Percentiles rank a stretch among this genome's conserved stretches.
Conservation (phyloP, 345 rosid genomes). For the Angophora floribunda region DNA sequence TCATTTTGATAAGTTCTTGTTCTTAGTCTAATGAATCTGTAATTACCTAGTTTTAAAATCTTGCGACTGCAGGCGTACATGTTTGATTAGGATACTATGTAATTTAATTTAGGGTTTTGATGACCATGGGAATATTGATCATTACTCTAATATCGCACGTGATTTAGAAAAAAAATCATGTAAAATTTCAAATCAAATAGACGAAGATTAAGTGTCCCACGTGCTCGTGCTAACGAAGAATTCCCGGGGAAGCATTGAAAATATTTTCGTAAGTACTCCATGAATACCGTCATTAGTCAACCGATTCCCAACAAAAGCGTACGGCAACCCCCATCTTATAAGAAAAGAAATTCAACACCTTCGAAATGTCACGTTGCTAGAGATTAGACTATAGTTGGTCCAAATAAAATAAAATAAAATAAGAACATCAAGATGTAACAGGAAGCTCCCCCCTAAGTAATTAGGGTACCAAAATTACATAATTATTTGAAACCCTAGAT, state of each 20-base stretch:
- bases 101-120: background rate
- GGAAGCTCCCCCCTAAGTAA: background rate
- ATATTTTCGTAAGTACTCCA: background rate
- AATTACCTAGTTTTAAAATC: background rate
- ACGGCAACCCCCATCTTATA: background rate
- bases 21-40: background rate
- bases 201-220: background rate
- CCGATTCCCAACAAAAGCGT: background rate
- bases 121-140: background rate
- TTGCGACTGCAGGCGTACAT: background rate
- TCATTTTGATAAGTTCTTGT: background rate
- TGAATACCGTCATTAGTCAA: background rate
- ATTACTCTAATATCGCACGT: background rate
- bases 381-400: background rate
- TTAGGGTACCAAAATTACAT: background rate
- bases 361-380: background rate
- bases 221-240: background rate
- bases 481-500: background rate
- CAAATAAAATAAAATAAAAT: background rate
- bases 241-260: background rate
- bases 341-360: background rate
- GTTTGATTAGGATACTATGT: background rate
- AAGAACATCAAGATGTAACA: background rate
- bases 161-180: background rate
- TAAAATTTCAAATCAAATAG: background rate